phyloP scores from a whole-genome alignment of 306 rosid species.

The Vicia sativa region DNA sequence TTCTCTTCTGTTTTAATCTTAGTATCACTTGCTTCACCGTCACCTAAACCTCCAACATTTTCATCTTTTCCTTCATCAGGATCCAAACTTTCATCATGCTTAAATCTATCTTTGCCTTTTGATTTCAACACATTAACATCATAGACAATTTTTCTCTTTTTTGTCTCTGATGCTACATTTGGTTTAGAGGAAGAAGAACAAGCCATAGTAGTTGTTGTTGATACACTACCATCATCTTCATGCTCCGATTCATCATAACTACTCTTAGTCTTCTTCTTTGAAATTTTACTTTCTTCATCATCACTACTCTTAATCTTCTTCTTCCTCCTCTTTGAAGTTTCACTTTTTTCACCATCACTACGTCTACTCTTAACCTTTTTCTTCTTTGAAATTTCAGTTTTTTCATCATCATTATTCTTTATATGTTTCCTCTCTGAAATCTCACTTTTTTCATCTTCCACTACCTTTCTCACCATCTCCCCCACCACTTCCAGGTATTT shows the following conservation, averaged over 20 bases:
- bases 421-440: neutral
- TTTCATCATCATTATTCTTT: too few species aligned
- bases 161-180: too few species aligned
- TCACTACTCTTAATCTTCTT: too few species aligned
- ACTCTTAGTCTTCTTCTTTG: too few species aligned
- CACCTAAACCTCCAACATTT: neutral
- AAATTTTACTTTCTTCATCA: too few species aligned
- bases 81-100: neutral
- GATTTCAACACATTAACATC: neutral
- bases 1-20: neutral
- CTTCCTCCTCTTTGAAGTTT: too few species aligned
- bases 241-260: too few species aligned
- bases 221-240: too few species aligned
- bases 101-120: neutral
- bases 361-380: too few species aligned
- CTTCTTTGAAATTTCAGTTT: too few species aligned
- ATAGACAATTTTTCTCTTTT: neutral
- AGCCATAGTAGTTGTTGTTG: neutral
- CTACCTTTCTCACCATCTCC: neutral
- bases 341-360: too few species aligned
- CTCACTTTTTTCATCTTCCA: neutral
- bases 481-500: neutral
- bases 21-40: neutral
- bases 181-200: too few species aligned
- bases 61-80: neutral